Evolutionary conservation across 331 rosid genomes (phyloP).

Genomic region (Spiraea crenata): DNA sequence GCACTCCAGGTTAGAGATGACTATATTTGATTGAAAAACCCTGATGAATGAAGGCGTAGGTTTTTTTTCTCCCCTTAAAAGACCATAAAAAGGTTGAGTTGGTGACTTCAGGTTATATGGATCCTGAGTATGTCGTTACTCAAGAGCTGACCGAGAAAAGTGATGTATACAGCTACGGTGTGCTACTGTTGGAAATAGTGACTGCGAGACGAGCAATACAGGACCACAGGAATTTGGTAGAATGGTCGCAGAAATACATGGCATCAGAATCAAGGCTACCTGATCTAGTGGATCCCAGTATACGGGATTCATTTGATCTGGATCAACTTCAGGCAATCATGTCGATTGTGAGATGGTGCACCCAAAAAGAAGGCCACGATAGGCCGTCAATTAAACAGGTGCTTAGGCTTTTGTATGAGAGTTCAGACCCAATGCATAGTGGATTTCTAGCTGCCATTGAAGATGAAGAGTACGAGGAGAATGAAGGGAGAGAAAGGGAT

Average conservation of each 20-base stretch:
- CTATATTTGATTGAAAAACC: background rate
- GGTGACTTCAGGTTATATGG: slow-evolving; percentile 85
- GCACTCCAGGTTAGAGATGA: slow-evolving; percentile 77
- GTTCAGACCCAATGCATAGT: slow-evolving; percentile 85
- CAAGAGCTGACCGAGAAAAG: slow-evolving; percentile 97
- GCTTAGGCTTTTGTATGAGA: slow-evolving; percentile 86
- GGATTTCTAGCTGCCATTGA: slow-evolving; percentile 63
- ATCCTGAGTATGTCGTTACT: slow-evolving; percentile 90
- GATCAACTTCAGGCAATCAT: slow-evolving; percentile 79
- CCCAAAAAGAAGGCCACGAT: slow-evolving; percentile 76
- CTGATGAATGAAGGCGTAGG: slow-evolving; percentile 3
- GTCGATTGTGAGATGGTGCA: slow-evolving; percentile 85
- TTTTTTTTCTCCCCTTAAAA: background rate
- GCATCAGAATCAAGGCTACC: slow-evolving; percentile 57
- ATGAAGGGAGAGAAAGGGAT: slow-evolving; percentile 59
- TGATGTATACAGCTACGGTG: slow-evolving; percentile 93
- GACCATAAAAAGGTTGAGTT: slow-evolving; percentile 24
- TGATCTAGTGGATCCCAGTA: slow-evolving; percentile 74
- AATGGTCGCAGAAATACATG: slow-evolving; percentile 80
- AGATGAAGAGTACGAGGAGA: slow-evolving; percentile 59
- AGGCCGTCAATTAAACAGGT: slow-evolving; percentile 97
- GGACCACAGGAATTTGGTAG: slow-evolving; percentile 71
- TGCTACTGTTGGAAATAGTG: slow-evolving; percentile 74
- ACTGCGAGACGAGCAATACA: slow-evolving; percentile 84
- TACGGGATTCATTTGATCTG: slow-evolving; percentile 64